phyloP scores from a whole-genome alignment of 352 stramenopile genomes.

The Phytophthora litchii region DNA sequence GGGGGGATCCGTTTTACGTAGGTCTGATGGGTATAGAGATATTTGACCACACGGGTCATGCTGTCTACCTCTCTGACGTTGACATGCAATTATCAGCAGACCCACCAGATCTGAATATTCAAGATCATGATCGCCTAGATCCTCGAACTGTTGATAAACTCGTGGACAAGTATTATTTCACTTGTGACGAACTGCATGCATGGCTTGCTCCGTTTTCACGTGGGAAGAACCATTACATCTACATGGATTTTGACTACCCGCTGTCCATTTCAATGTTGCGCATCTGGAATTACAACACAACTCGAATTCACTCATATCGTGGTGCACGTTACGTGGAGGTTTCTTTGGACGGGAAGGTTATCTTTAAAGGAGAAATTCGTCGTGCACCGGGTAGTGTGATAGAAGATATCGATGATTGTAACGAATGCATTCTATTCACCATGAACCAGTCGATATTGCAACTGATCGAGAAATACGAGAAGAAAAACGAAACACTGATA shows the following conservation, averaged over 20 bases:
- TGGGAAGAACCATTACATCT: conserved; percentile 79
- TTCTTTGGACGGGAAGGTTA: conserved; percentile 55
- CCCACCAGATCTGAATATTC: conserved; percentile 82
- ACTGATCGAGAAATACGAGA: conserved; percentile 86
- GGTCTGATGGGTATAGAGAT: conserved; percentile 91
- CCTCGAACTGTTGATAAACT: conserved; percentile 89
- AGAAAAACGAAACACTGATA: conserved; percentile 29
- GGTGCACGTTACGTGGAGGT: conserved; percentile 71
- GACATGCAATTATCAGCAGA: conserved; percentile 80
- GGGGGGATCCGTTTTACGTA: conserved; percentile 92
- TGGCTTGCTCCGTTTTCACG: conserved; percentile 89
- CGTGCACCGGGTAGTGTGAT: conserved; percentile 67
- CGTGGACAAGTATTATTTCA: conserved; percentile 88
- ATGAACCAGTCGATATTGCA: conserved; percentile 73
- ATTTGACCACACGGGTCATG: conserved; percentile 83
- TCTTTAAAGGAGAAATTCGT: conserved; percentile 87
- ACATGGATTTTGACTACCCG: conserved; percentile 77
- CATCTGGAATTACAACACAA: conserved; percentile 92
- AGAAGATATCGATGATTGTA: conserved; percentile 64
- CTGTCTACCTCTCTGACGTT: conserved; percentile 59
- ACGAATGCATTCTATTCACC: conserved; percentile 88
- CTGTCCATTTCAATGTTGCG: conserved; percentile 83
- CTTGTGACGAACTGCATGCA: conserved; percentile 87
- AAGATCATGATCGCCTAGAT: conserved; percentile 75
- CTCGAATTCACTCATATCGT: conserved; percentile 77